Evolutionary conservation across 2,329 filamentous ascomycete species (phyloP), one percentile per base, ranked within the genome.

Genomic region (Trichoderma sp.): DNA sequence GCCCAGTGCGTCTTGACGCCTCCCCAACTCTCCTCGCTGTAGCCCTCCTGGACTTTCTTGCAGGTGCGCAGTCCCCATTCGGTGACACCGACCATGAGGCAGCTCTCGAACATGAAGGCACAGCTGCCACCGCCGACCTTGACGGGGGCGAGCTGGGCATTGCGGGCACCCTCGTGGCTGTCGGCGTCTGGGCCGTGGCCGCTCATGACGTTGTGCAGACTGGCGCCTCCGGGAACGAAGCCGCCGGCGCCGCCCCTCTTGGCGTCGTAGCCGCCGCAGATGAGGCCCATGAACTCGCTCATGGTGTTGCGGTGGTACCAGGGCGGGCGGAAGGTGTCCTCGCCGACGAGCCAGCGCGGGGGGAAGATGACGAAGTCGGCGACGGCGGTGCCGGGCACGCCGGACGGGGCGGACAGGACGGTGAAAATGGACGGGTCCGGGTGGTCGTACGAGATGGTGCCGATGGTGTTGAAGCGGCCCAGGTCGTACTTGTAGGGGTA

Each of bases 401-500:
- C 82, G 2, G 88, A 89, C 9, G 86, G 88, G 1, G 88, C 90
- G 1, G 91, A 90, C 4, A 92, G 83, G 4, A 93, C 91, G 0
- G 89, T 94, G 82, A 90, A 95, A 79, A 95, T 94, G 72, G 87
- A 90, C 0, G 93, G 93, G 77, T 95, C 93, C 0, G 92, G 92
- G 77, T 95, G 93, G 79, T 95, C 92, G 77, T 88, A 93, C 26
- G 88, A 91, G 74, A 93, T 89, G 73, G 86, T 90, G 39, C 92
- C 92, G 39, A 95, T 90, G 57, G 88, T 89, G 79, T 90, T 92
- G 84, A 94, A 95, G 26, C 91, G 89, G 17, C 91, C 91, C 1
- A 95, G 85, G 77, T 95, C 92, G 81, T 95, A 95, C 80, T 95
- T 95, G 85, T 90, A 94, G 0, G 93, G 93, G 73, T 92, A 91